Percentiles rank a stretch among this genome's conserved stretches.
phyloP scores from a whole-genome alignment of 129 eudicot species.

The Silybum marianum region DNA sequence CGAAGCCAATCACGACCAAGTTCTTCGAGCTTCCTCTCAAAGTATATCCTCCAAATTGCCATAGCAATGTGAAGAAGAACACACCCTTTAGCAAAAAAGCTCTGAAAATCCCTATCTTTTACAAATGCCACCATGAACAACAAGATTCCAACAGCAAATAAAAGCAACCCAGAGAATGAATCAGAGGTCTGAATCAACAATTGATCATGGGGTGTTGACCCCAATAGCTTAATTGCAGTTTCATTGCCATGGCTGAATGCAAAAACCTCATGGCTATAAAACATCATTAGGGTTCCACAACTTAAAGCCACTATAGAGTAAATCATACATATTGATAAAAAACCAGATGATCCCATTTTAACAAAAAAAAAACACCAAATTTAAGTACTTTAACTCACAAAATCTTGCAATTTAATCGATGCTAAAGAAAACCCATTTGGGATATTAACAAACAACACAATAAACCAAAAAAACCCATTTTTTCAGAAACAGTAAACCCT shows the following conservation, averaged over 20 bases:
- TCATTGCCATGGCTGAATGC: constrained; percentile 85
- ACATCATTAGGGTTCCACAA: constrained; percentile 86
- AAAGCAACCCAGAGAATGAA: constrained; percentile 91
- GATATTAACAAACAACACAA: constrained; percentile 1
- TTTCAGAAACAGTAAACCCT: constrained; percentile 12
- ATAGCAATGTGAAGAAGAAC: constrained; percentile 76
- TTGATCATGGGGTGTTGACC: constrained; percentile 93
- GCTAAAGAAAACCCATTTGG: constrained; percentile 32
- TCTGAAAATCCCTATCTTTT: constrained; percentile 78
- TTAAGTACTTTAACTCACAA: constrained; percentile 18
- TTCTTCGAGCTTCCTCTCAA: constrained; percentile 67
- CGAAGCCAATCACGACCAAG: constrained; percentile 71
- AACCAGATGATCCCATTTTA: constrained; percentile 76
- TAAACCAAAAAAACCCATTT: constrained; percentile 5
- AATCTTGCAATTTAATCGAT: constrained; percentile 20
- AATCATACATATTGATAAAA: constrained; percentile 66
- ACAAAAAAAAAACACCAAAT: constrained; percentile 14
- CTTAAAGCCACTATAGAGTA: constrained; percentile 71
- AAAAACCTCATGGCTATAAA: constrained; percentile 71
- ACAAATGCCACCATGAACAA: constrained; percentile 96
- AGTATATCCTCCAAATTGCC: constrained; percentile 82
- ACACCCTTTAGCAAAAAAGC: constrained; percentile 91
- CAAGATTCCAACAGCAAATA: constrained; percentile 74
- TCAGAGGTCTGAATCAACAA: constrained; percentile 77
- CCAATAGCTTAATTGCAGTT: constrained; percentile 65